Base-by-base conservation (phyloP, 345 rosid species). In the Isatis tinctoria region DNA sequence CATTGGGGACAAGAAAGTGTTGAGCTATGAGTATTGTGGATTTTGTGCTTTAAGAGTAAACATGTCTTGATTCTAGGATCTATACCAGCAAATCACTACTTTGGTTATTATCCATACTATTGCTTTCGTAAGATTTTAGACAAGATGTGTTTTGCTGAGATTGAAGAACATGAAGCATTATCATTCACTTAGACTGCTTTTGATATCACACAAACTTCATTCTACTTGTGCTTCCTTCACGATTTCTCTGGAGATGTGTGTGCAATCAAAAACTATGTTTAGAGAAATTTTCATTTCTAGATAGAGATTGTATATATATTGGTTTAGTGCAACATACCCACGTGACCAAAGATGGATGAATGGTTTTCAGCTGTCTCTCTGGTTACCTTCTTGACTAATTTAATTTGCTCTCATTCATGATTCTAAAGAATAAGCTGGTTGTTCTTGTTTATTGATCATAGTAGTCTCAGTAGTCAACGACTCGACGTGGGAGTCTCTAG, bases 391-490 rank as follows among this genome's bases (percentile, higher is more conserved):
- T 67, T 47, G 67, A 24, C 44, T 58, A 17, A 2, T 13, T 33
- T n/a, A 0, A 10, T 58, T 48, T 59, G 67, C 51, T 12, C 35
- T 35, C 11, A 20, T 35, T 48, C 24, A 11, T 60, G 32, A 51
- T 24, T 68, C n/a, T 30, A n/a, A 40, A 20, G 2, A 12, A 10
- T 16, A 49, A 39, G 65, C 10, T 60, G 33, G 33, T 8, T 76
- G 53, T 35, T 71, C 30, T 64, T 51, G 33, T 53, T 71, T 41
- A 43, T 35, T 39, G 12, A 16, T 67, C 32, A 10, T 45, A 53
- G 59, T 82, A 84, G 88, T 85, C 83, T 81, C 88, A 35, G 41
- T 65, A 4, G 92, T 85, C 60, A 81, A 72, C 10, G 88, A 85
- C 60, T 14, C 83, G 8, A 84, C 84, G 1, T 87, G 88, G 92